Evolutionary conservation across 805 yeast species (phyloP).

Genomic region (Sungouiella blattae): DNA sequence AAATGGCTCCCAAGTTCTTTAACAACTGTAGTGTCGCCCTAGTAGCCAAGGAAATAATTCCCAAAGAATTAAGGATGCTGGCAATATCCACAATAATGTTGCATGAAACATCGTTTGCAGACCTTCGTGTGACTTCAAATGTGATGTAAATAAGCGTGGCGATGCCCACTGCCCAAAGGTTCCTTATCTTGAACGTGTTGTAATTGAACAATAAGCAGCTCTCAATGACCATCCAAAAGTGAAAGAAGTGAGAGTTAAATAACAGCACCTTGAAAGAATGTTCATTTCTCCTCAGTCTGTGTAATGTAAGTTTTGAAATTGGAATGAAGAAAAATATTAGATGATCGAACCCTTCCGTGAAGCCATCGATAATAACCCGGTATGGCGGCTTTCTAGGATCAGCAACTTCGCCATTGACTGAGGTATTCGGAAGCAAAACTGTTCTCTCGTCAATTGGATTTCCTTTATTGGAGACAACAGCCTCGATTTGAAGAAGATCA

Average conservation of each 20-base stretch:
- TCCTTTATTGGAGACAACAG: neutral
- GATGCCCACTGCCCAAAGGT: neutral
- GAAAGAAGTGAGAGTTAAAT: constrained; percentile 16
- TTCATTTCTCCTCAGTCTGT: neutral
- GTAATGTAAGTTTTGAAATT: constrained; percentile 4
- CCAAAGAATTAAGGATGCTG: constrained; percentile 24
- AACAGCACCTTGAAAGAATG: constrained; percentile 3
- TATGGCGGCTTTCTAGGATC: neutral
- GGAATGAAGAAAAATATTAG: constrained; percentile 7
- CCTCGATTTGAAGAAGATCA: neutral
- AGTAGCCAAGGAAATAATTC: constrained; percentile 26
- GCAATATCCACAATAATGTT: constrained; percentile 2
- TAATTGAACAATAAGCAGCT: constrained; percentile 4
- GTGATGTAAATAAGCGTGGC: neutral
- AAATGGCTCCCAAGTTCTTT: constrained; percentile 44
- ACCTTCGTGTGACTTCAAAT: neutral
- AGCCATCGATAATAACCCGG: neutral
- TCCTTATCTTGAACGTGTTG: constrained; percentile 1
- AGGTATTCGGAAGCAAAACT: neutral
- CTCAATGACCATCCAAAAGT: constrained; percentile 5
- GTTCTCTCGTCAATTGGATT: neutral
- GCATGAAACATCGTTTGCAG: constrained; percentile 9
- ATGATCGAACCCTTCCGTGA: constrained; percentile 1
- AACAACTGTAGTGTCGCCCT: constrained; percentile 24
- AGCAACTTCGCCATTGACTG: neutral